These are phyloP conservation scores for Trichoderma gracile DNA, from an alignment of 2,329 filamentous ascomycete species.

Conservation along the genomic window DNA sequence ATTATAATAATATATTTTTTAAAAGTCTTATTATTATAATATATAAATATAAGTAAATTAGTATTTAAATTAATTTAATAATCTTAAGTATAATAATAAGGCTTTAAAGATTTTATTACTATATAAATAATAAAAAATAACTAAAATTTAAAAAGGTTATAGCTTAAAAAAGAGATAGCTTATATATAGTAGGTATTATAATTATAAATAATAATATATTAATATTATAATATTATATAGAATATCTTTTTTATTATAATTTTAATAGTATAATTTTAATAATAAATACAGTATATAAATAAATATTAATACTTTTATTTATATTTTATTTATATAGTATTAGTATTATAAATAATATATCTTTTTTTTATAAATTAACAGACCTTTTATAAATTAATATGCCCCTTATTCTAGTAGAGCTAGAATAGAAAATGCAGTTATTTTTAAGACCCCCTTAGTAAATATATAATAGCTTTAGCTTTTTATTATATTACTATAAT, in stretches of 20 bases:
- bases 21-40: not conserved
- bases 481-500: too few relatives aligned
- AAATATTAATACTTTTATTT: not conserved
- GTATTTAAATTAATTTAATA: not conserved
- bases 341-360: not conserved
- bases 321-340: too few relatives aligned
- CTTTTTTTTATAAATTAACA: not conserved
- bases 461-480: too few relatives aligned
- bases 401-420: not conserved
- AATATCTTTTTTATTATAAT: not conserved
- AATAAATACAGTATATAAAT: not conserved
- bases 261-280: not conserved
- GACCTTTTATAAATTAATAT: not conserved
- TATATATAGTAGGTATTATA: not conserved
- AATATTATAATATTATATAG: not conserved
- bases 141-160: not conserved
- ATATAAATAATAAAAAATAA: slow-evolving; percentile 1
- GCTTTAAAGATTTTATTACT: not conserved
- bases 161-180: not conserved
- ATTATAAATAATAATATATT: not conserved
- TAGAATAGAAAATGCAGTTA: too few relatives aligned
- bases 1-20: not conserved
- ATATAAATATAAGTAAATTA: not conserved
- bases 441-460: too few relatives aligned
- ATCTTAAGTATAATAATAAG: not conserved